Conservation (phyloP, 2,329 filamentous ascomycete genomes). For the Neoscytalidium dimidiatum region DNA sequence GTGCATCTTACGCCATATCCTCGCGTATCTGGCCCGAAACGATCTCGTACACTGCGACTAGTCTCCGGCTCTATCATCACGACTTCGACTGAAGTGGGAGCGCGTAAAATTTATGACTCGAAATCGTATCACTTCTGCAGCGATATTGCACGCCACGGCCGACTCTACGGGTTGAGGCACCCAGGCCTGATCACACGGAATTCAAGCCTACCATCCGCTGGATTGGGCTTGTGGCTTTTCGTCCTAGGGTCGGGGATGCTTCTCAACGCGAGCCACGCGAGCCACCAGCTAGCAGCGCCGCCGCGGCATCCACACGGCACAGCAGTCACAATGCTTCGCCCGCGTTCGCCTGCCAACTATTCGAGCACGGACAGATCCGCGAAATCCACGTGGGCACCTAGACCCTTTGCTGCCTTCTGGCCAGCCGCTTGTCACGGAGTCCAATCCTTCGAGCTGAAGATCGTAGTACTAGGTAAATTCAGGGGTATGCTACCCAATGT, state of each 20-base stretch:
- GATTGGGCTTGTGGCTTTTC: not conserved
- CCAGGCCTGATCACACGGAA: not conserved
- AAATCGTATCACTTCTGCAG: not conserved
- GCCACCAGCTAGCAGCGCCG: not conserved
- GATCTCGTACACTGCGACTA: not conserved
- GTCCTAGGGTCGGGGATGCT: no score
- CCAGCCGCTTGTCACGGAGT: not conserved
- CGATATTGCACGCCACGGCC: not conserved
- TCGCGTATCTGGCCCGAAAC: not conserved
- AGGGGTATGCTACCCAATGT: not conserved
- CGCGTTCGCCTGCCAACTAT: not conserved
- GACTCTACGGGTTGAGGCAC: not conserved
- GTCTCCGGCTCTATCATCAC: not conserved
- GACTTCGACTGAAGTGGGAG: not conserved
- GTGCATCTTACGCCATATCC: not conserved
- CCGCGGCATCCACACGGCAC: not conserved
- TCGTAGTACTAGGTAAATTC: not conserved
- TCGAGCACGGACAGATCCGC: conserved; percentile 5
- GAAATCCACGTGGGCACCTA: conserved; percentile 5
- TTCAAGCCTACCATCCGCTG: not conserved
- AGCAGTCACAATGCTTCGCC: not conserved
- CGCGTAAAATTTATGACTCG: not conserved
- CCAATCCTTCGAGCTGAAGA: conserved; percentile 1
- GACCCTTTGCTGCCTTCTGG: conserved; percentile 5
- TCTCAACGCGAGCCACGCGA: not conserved